Base-by-base conservation (phyloP, 345 rosid genomes). In the Citrus glauca region DNA sequence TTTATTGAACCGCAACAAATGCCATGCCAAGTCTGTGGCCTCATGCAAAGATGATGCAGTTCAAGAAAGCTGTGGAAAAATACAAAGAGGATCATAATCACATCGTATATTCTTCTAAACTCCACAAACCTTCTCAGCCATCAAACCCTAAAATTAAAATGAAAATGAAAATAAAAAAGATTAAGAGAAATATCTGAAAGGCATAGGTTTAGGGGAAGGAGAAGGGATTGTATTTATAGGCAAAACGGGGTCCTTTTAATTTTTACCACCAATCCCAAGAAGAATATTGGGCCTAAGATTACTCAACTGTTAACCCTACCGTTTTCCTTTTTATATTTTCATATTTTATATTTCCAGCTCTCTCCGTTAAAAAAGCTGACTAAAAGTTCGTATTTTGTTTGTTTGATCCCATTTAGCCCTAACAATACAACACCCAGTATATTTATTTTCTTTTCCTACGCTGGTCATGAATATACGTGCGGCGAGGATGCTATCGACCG, bases 11-110 rank as follows among this genome's bases (percentile, higher is more conserved):
- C 86, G 86, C 90, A 82, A 78, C 55, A 7, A 50, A 55, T 9
- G 17, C 6, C 57, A 17, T 8, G 69, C 28, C 40, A 40, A 24
- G 9, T 40, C 64, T 6, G 42, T 48, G 13, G 53, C 67, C 56
- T 7, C 60, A 74, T 74, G 77, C 69, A 74, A 74, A 56, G 76
- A 74, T 62, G 84, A 78, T 81, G 98, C 98, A 90, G 98, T 95
- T 95, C 98, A 95, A 95, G 98, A 95, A 95, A 95, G 98, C 98
- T 95, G 98, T 95, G 98, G 98, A 95, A 93, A 87, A 90, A 90
- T 89, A 93, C 91, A 86, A 83, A 90, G 86, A 94, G 92, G 64
- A 82, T 77, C 98, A 93, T 86, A 14, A 13, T 16, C 14, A 50
- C 6, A 37, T 17, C 22, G 1, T 53, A 66, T 14, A 5, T 13